Percentiles rank a stretch among this genome's conserved stretches.
Evolutionary conservation across 2,329 filamentous ascomycete genomes (phyloP).

Genomic region (Nemania abortiva): DNA sequence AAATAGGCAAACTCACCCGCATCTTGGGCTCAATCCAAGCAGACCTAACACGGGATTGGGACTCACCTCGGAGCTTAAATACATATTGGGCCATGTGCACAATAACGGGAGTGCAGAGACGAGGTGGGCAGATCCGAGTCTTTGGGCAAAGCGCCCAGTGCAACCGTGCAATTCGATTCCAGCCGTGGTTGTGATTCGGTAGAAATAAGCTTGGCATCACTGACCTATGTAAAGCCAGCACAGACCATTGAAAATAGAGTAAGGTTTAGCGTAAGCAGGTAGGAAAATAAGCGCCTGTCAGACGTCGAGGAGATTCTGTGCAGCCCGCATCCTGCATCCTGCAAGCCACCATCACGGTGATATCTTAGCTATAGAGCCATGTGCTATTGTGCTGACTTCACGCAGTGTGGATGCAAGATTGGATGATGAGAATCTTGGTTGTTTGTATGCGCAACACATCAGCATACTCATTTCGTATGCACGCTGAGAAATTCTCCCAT

Average conservation of each 20-base stretch:
- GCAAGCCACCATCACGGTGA: slow-evolving; percentile 46
- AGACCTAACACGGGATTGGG: background rate
- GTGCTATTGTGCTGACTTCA: slow-evolving; percentile 28
- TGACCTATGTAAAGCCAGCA: background rate
- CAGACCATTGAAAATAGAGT: background rate
- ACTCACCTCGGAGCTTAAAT: slow-evolving; percentile 4
- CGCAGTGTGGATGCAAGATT: slow-evolving; percentile 11
- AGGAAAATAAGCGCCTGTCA: slow-evolving; percentile 34
- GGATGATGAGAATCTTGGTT: background rate
- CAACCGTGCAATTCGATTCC: slow-evolving; percentile 10
- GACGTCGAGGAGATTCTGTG: slow-evolving; percentile 15
- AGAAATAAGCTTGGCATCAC: slow-evolving; percentile 19
- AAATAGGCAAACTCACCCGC: background rate
- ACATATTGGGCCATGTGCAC: background rate
- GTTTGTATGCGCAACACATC: background rate
- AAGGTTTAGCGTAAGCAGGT: background rate
- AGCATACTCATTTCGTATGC: background rate
- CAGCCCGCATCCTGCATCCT: slow-evolving; percentile 28
- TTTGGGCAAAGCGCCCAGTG: slow-evolving; percentile 23
- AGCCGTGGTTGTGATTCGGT: slow-evolving; percentile 11
- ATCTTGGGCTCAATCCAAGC: background rate
- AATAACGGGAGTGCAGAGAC: background rate
- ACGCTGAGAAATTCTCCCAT: background rate
- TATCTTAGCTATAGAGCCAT: slow-evolving; percentile 36
- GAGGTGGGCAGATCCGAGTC: slow-evolving; percentile 15